These are phyloP conservation scores for Dioszegia crocea DNA, from an alignment of 768 basidiomycete genomes.

Conservation along the genomic window DNA sequence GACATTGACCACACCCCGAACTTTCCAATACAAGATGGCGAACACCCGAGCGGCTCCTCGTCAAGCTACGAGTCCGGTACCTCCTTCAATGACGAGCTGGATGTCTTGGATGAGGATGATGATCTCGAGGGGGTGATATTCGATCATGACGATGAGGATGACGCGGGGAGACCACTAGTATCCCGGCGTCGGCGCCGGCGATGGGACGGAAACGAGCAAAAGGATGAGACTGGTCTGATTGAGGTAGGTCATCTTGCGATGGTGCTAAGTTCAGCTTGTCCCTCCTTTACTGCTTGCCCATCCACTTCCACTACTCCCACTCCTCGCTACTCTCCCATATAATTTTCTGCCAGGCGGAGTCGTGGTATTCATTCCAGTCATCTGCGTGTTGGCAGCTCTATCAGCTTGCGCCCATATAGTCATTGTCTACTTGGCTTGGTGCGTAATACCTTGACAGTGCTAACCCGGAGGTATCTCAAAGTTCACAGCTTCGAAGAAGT, in stretches of 20 bases:
- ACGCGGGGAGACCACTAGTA: constrained; percentile 20
- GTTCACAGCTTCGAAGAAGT: constrained; percentile 47
- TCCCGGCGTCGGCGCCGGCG: constrained; percentile 14
- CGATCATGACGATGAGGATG: constrained; percentile 18
- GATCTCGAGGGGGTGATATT: constrained; percentile 15
- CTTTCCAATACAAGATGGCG: not conserved
- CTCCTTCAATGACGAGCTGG: constrained; percentile 17
- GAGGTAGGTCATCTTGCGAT: constrained; percentile 28
- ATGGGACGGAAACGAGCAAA: constrained; percentile 21
- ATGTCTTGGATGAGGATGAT: constrained; percentile 16
- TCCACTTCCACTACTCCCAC: constrained; percentile 43
- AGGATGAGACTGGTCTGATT: constrained; percentile 24
- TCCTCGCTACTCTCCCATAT: constrained; percentile 40
- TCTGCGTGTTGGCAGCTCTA: constrained; percentile 36
- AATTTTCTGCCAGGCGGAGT: constrained; percentile 48
- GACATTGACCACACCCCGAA: constrained; percentile 1
- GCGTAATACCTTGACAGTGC: constrained; percentile 9
- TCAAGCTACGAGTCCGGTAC: constrained; percentile 5
- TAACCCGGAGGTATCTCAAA: constrained; percentile 40
- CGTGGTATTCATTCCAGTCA: constrained; percentile 43
- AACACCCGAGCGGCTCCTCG: constrained; percentile 1
- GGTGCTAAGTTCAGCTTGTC: constrained; percentile 29
- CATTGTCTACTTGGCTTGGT: constrained; percentile 47
- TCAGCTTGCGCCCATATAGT: constrained; percentile 48
- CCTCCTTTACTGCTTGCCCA: constrained; percentile 44